Evolutionary conservation across 1,284 basidiomycete species (phyloP).

Genomic region (Marasmius tenuissimus): DNA sequence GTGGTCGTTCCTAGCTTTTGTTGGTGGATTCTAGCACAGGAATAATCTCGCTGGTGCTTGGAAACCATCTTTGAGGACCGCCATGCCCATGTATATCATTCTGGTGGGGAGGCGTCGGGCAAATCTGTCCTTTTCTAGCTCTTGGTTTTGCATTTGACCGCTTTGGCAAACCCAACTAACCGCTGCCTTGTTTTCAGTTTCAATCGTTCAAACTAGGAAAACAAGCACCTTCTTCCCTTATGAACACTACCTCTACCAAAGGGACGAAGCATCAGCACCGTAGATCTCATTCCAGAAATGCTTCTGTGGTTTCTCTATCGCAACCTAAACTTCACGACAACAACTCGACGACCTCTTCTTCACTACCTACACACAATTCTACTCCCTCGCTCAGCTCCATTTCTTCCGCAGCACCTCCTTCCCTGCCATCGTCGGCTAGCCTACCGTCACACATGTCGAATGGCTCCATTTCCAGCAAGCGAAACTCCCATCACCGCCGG

Average conservation of each 20-base stretch:
- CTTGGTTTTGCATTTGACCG: no score
- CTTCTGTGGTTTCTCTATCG: conserved; percentile 36
- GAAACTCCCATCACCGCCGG: conserved; percentile 75
- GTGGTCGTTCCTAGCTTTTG: conserved; percentile 19
- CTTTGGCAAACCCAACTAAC: no score
- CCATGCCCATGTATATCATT: no score
- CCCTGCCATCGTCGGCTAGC: neutral
- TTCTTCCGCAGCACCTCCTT: neutral
- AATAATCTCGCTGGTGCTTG: conserved; percentile 1
- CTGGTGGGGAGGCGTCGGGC: no score
- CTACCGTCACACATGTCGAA: neutral
- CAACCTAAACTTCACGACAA: conserved; percentile 3
- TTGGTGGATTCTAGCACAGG: neutral
- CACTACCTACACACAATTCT: conserved; percentile 22
- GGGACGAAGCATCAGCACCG: neutral
- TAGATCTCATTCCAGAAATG: conserved; percentile 63
- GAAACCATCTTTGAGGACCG: neutral
- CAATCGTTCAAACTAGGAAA: conserved; percentile 61
- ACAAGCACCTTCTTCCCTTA: conserved; percentile 43
- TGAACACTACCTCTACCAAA: conserved; percentile 35
- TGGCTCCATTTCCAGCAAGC: conserved; percentile 45
- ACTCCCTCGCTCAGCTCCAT: conserved; percentile 21
- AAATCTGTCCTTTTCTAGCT: no score
- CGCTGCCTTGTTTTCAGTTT: conserved; percentile 40
- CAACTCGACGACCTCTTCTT: conserved; percentile 15